Evolutionary conservation across 257 asterid genomes (phyloP).

Genomic region (Nicotiana otophora): DNA sequence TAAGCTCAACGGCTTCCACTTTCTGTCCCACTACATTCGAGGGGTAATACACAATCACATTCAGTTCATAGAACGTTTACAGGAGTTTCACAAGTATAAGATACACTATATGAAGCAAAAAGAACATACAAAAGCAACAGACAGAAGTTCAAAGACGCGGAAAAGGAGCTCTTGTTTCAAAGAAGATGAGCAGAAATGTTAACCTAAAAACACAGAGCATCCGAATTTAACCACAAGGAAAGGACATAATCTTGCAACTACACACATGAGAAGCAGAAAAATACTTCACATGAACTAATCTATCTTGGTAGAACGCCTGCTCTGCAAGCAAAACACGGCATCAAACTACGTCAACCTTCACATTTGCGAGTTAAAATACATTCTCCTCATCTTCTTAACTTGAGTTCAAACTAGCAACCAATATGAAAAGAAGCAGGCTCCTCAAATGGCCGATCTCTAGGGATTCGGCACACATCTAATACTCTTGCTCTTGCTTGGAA

Average conservation of each 20-base stretch:
- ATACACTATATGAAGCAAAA: background rate
- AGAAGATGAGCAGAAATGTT: background rate
- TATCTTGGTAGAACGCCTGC: background rate
- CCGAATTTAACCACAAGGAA: background rate
- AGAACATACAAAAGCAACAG: background rate
- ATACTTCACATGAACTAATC: background rate
- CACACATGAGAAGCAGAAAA: background rate
- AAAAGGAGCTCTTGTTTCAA: background rate
- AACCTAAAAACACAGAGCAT: background rate
- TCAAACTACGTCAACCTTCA: background rate
- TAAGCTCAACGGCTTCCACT: background rate
- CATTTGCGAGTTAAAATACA: background rate
- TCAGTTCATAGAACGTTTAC: background rate
- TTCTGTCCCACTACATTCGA: background rate
- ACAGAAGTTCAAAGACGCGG: background rate
- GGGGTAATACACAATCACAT: background rate
- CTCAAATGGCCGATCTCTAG: slow-evolving; percentile 10
- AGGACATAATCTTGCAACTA: background rate
- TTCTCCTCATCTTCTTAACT: background rate
- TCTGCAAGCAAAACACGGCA: background rate
- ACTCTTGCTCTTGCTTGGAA: slow-evolving; percentile 17
- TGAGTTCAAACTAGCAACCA: slow-evolving; percentile 9
- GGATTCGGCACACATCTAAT: slow-evolving; percentile 10
- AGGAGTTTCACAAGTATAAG: background rate
- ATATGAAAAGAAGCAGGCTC: slow-evolving; percentile 22